Evolutionary conservation across 306 rosid genomes (phyloP), one percentile per base, ranked within the genome.

Genomic region (Cucumis melo): DNA sequence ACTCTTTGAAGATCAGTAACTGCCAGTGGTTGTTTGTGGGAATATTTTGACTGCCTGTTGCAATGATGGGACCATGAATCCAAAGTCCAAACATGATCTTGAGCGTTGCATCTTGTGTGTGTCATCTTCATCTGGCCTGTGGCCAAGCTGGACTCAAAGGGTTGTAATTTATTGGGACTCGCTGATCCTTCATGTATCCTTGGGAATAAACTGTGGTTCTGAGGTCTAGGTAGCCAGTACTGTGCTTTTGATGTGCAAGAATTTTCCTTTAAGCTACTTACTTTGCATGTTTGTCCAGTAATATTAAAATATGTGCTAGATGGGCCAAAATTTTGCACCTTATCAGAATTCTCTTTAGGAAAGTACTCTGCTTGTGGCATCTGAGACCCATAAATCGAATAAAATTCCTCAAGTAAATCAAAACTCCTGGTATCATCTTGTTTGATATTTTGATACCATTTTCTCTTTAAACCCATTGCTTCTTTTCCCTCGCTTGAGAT

Each of bases 41-140:
- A 74, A 81, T 36, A 82, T 73, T 76, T 77, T 46, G 46, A 51
- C 57, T 74, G 75, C 62, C 77, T 60, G 24, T 77, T 80, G 82
- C 56, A 71, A 59, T 61, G 77, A 66, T 72, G 81, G 55, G 75
- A 81, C 72, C 81, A 79, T 67, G 89, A 80, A 80, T 78, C 78
- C 58, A 17, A 62, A 76, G 79, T 79, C 51, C 81, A 84, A 74
- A 74, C 80, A 77, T 76, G 80, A 24, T 75, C 58, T 59, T 82
- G 81, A 82, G 50, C 78, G 70, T 79, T 80, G 24, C 89, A 84
- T 83, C 90, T 87, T 78, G 80, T 89, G 80, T 79, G 76, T 20
- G 71, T 80, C 54, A 74, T 77, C 57, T 74, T 78, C 21, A 77
- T 46, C n/a, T 41, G 82, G 24, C 55, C 48, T 39, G 80, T 46